A percentile compares a stretch with the other conserved stretches of the same genome.
Conservation (phyloP, 2,329 filamentous ascomycete species). For the Cryphonectria radicalis region DNA sequence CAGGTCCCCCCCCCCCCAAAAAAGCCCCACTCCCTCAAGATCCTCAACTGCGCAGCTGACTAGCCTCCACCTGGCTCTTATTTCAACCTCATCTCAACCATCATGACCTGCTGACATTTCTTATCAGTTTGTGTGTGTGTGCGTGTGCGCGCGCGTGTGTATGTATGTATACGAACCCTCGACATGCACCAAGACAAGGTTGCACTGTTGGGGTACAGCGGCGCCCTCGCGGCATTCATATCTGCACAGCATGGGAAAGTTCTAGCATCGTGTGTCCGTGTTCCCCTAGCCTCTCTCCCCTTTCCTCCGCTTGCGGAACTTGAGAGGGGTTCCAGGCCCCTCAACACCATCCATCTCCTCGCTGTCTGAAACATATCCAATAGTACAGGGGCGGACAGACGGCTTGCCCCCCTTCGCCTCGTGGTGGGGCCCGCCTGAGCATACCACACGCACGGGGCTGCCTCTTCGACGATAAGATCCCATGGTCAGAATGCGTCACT, state of each 20-base stretch:
- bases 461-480: neutral
- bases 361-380: constrained; percentile 6
- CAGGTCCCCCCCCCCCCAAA: neutral
- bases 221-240: too few relatives aligned
- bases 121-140: neutral
- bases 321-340: neutral
- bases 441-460: neutral
- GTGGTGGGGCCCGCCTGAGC: neutral
- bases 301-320: neutral
- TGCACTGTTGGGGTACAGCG: too few relatives aligned
- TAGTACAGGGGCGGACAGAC: neutral
- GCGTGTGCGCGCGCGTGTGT: too few relatives aligned
- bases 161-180: neutral
- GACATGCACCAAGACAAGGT: neutral
- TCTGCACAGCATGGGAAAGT: too few relatives aligned
- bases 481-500: constrained; percentile 10
- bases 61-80: neutral
- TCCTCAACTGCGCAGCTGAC: neutral
- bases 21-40: constrained; percentile 2
- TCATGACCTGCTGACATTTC: constrained; percentile 4
- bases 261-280: neutral
- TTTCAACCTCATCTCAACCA: constrained; percentile 1
- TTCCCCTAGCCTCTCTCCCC: too few relatives aligned
- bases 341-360: neutral
- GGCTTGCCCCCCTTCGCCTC: constrained; percentile 7